phyloP scores from a whole-genome alignment of 345 rosid species.

The Jatropha curcas region DNA sequence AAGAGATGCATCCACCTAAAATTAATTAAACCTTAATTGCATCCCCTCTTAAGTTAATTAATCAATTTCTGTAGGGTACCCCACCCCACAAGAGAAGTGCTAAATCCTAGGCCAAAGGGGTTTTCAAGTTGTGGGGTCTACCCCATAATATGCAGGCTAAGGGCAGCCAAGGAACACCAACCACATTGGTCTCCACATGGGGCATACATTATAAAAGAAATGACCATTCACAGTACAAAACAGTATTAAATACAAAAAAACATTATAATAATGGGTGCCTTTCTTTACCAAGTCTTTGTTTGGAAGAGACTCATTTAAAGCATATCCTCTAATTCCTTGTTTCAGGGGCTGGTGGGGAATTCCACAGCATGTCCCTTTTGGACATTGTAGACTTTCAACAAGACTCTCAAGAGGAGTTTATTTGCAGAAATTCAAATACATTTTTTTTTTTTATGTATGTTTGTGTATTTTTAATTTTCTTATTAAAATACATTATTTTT shows the following conservation, averaged over 20 bases:
- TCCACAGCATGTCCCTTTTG: slow-evolving; percentile 32
- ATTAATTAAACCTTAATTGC: slow-evolving; percentile 15
- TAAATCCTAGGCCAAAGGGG: slow-evolving; percentile 2
- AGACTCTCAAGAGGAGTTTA: not conserved
- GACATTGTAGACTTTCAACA: no score
- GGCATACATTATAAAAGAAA: slow-evolving; percentile 18
- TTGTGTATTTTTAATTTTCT: no score
- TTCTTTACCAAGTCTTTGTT: not conserved
- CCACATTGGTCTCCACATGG: slow-evolving; percentile 51
- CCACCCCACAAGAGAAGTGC: slow-evolving; percentile 6
- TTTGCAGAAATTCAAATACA: no score
- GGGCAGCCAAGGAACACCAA: slow-evolving; percentile 40
- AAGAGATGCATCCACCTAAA: slow-evolving; percentile 18
- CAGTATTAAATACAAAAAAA: not conserved
- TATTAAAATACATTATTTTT: no score
- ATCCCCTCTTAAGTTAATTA: not conserved
- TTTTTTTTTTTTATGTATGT: no score
- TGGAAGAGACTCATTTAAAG: slow-evolving; percentile 3
- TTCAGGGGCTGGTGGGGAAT: slow-evolving; percentile 42
- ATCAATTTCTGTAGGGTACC: slow-evolving; percentile 2
- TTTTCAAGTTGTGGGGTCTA: slow-evolving; percentile 6
- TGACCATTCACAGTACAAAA: slow-evolving; percentile 22
- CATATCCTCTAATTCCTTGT: slow-evolving; percentile 24
- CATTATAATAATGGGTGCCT: slow-evolving; percentile 5
- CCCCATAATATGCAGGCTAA: slow-evolving; percentile 11